phyloP scores from a whole-genome alignment of 352 stramenopile species.

The Globisporangium lucens region DNA sequence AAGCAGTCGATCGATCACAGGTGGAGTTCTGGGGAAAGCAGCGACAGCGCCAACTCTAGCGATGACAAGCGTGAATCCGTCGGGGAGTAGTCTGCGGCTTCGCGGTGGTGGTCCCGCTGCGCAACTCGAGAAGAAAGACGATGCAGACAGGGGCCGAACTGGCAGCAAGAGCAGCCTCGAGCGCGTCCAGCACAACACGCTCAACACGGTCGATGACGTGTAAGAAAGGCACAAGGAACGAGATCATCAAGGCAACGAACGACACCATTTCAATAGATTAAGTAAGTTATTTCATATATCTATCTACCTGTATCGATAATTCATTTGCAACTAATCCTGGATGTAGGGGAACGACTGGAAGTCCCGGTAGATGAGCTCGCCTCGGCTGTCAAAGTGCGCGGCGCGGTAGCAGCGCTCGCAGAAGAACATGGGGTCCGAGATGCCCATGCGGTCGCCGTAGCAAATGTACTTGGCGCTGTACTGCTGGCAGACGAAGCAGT shows the following conservation, averaged over 20 bases:
- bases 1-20: constrained; percentile 3
- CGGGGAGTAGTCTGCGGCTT: neutral
- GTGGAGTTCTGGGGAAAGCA: neutral
- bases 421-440: constrained; percentile 76
- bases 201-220: constrained; percentile 12
- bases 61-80: neutral
- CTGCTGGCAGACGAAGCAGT: constrained; percentile 70
- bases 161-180: constrained; percentile 1
- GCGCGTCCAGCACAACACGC: constrained; percentile 9
- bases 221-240: neutral
- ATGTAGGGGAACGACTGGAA: constrained; percentile 73
- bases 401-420: constrained; percentile 69
- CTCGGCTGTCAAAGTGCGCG: constrained; percentile 56
- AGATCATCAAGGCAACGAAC: neutral
- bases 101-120: neutral
- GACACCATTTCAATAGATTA: neutral
- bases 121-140: neutral
- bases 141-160: neutral
- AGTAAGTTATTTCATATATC: constrained; percentile 6
- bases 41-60: neutral
- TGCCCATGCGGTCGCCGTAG: constrained; percentile 63
- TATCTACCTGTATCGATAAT: neutral
- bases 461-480: constrained; percentile 79
- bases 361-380: constrained; percentile 59
- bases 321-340: constrained; percentile 40